Evolutionary conservation across 1,139 yeast species (phyloP), one percentile per base, ranked within the genome.

Genomic region (Yamadazyma dushanensis): DNA sequence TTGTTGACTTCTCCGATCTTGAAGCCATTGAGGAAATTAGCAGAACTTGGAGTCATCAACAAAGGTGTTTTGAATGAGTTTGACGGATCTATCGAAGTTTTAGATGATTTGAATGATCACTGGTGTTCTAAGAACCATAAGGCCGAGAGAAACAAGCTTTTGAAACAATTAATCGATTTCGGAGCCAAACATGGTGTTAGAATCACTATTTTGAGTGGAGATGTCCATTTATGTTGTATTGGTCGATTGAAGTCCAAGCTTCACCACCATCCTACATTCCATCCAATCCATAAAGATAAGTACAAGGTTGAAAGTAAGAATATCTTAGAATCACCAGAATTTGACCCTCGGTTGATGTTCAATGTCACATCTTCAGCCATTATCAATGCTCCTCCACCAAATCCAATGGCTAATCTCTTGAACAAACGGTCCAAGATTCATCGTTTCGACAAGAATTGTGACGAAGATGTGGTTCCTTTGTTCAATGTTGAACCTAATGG

Each of bases 41-140:
- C 96, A 2, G 72, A 79, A 40, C 77, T 76, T 43, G 90, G 92
- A 3, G 58, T 84, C 32, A 60, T 85, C 32, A 73, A 75, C 31
- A 72, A 76, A 38, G 90, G 94, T 1, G 63, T 87, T 26, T 88
- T 87, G 25, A 90, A 92, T 54, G 94, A 87, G 48, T 90, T 89
- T 54, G 96, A 89, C 53, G 97, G 97, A 2, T 79, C 84, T 29
- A 80, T 90, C 14, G 97, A 90, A 61, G 78, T 90, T 13, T 71
- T 90, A 46, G 97, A 92, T 54, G 97, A 90, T 56, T 71, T 92
- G 56, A 84, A 89, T 54, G 98, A 90, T 57, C 97, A 92, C 60
- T 90, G 97, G 97, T 89, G 97, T 59, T 84, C 96, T 5, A 73
- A 73, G 41, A 76, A 82, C 56, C 98, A 90, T 48, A 87, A 87